phyloP scores from a whole-genome alignment of 139 green algal species.

The Auxenochlorella protothecoides region DNA sequence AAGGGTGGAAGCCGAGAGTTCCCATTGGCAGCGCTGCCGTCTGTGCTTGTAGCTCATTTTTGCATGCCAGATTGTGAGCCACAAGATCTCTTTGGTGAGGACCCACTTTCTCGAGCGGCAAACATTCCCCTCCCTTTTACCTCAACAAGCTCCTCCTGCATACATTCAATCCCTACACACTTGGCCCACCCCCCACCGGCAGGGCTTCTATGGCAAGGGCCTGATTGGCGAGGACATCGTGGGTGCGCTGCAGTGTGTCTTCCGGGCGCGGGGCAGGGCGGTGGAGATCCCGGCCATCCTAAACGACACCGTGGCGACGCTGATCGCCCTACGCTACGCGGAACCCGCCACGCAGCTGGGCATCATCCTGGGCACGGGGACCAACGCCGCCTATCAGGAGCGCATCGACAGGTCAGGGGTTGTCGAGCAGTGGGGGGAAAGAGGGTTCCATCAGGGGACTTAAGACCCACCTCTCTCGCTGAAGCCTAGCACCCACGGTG shows the following conservation, averaged over 20 bases:
- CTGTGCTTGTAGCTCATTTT: no score
- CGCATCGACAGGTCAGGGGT: neutral
- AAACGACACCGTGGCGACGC: conserved; percentile 72
- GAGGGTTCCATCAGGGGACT: no score
- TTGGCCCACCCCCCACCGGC: neutral
- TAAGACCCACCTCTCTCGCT: no score
- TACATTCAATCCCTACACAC: neutral
- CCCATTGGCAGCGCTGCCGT: no score
- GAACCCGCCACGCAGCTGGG: conserved; percentile 47
- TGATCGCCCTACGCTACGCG: conserved; percentile 50
- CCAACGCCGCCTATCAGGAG: conserved; percentile 77
- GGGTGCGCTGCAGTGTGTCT: conserved; percentile 23
- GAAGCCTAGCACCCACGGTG: no score
- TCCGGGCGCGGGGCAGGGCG: conserved; percentile 19
- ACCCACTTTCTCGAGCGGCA: no score
- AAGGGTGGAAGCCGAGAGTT: no score
- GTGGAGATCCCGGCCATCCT: conserved; percentile 38
- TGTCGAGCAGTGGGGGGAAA: no score
- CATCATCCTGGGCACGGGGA: conserved; percentile 80
- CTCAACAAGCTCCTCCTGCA: no score
- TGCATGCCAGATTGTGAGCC: no score
- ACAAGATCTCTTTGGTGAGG: no score
- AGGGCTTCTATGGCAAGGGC: conserved; percentile 25
- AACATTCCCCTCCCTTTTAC: no score
- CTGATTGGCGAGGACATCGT: conserved; percentile 48